Base-by-base conservation (phyloP, 768 basidiomycete species). In the Sistotremastrum niveocremeum region DNA sequence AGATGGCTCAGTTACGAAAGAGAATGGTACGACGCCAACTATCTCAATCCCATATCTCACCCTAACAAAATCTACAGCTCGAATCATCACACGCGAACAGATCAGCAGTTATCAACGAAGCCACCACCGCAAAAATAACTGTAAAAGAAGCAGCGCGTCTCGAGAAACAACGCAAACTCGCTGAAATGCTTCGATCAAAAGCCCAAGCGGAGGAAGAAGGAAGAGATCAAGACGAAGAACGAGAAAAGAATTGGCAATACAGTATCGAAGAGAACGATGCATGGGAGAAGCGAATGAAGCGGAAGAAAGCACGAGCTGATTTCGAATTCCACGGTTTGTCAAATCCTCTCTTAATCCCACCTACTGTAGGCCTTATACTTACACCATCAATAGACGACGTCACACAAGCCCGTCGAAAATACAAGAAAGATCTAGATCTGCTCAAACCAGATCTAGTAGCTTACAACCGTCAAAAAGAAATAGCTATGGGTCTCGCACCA, bases 231-330 rank as follows among this genome's bases (percentile, higher is more conserved):
- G 93, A 97, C 58, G 68, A 88, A 5, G 88, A 94, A 60, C 66
- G 91, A 50, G 74, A 77, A 58, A 89, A 87, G 73, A 89, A 90
- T 57, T 97, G 90, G 90, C 86, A 89, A 55, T 91, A 85, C 69
- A 85, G 85, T 30, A 79, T 95, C 47, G 89, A 97, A 65, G 89
- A 97, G 64, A 94, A 91, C 57, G 90, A 98, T 50, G 71, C 79
- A 47, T 99, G 95, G 95, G 91, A 95, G 67, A 85, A 84, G 71
- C 89, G 91, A 61, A 61, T 76, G 53, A 81, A 79, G 29, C 66
- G 81, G 56, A 97, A 91, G 64, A 76, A 74, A 51, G 71, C 89
- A 60, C 72, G 87, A 61, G 86, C 81, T 6, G 87, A 94, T 62
- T 88, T 80, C 52, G 81, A 84, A 61, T 98, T 95, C 59, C 84